phyloP scores from a whole-genome alignment of 305 asterid genomes.

The Ajuga reptans region DNA sequence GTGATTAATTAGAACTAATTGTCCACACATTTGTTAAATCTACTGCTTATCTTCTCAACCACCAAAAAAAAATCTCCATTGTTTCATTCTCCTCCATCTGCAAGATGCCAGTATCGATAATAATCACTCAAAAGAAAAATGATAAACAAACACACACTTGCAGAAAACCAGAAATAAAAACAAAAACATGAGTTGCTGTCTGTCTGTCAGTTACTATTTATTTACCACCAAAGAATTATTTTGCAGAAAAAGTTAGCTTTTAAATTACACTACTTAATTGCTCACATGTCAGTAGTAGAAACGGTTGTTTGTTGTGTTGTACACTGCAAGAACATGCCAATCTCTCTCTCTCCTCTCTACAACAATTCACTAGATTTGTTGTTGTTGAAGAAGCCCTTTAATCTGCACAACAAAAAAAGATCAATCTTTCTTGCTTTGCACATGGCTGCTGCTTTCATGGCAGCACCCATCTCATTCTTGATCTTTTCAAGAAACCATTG shows the following conservation, averaged over 20 bases:
- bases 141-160: not conserved
- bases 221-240: slow-evolving; percentile 6
- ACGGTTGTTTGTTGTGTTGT: slow-evolving; percentile 28
- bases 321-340: slow-evolving; percentile 29
- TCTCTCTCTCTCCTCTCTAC: slow-evolving; percentile 22
- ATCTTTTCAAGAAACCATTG: slow-evolving; percentile 28
- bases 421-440: slow-evolving; percentile 20
- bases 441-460: slow-evolving; percentile 26
- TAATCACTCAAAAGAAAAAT: too few relatives aligned
- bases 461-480: slow-evolving; percentile 27
- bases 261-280: slow-evolving; percentile 20
- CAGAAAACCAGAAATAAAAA: not conserved
- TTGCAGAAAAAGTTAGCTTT: slow-evolving; percentile 25
- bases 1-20: too few relatives aligned
- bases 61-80: not conserved
- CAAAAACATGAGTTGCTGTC: not conserved
- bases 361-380: slow-evolving; percentile 1
- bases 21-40: not conserved
- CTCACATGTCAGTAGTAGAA: slow-evolving; percentile 31
- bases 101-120: not conserved
- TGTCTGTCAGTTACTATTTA: not conserved
- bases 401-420: slow-evolving; percentile 18
- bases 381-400: slow-evolving; percentile 15
- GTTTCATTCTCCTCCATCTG: not conserved
- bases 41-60: not conserved